These are phyloP conservation scores for Backusella macrospora DNA, from an alignment of 192 early-diverging fungal species.

Conservation along the genomic window DNA sequence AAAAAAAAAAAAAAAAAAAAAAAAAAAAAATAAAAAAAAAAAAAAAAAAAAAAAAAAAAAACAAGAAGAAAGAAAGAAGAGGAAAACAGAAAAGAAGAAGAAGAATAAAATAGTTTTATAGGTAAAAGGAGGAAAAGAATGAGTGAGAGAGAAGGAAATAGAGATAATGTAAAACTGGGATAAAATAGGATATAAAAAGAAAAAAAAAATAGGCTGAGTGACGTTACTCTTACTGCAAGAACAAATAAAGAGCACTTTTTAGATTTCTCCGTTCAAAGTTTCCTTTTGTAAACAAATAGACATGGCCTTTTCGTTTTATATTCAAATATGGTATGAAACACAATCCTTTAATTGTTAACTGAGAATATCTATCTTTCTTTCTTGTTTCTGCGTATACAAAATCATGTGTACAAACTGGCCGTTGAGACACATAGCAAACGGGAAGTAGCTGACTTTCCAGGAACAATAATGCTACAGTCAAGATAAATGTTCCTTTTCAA, in stretches of 20 bases:
- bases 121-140: not conserved
- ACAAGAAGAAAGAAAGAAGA: not conserved
- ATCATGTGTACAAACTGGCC: too few species aligned
- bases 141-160: not conserved
- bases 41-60: not conserved
- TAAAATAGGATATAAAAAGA: too few species aligned
- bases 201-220: not conserved
- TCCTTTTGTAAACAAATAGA: slow-evolving; percentile 15
- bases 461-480: too few species aligned
- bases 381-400: too few species aligned
- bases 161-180: not conserved
- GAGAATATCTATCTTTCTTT: too few species aligned
- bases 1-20: not conserved
- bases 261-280: slow-evolving; percentile 14
- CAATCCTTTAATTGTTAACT: not conserved
- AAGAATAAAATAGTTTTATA: not conserved
- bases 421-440: too few species aligned
- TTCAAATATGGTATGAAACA: not conserved
- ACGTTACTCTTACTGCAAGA: slow-evolving; percentile 10
- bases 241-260: slow-evolving; percentile 2
- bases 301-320: not conserved
- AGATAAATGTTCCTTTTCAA: too few species aligned
- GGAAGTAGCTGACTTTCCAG: too few species aligned
- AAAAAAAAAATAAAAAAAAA: not conserved
- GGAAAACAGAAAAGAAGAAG: not conserved